Base-by-base conservation (phyloP, 306 rosid genomes). In the Crotalaria pallida region DNA sequence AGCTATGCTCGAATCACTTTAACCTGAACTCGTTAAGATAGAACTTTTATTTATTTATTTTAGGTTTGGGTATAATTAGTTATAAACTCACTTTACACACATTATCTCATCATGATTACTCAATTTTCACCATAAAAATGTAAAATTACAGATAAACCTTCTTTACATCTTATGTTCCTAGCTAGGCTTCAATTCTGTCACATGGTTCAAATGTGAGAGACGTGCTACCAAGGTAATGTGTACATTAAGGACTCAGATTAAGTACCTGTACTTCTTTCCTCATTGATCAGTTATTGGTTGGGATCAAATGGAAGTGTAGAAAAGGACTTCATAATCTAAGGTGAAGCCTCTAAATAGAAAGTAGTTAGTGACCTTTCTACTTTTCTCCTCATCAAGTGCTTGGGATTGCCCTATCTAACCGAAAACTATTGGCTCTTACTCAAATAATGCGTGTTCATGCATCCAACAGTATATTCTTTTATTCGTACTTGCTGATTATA, bases 261-360 rank as follows among this genome's bases (percentile, higher is more conserved):
- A 34, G 18, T 26, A 57, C 55, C 15, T 56, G 24, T 26, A 57
- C 55, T 56, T 75, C 70, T 31, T 67, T 41, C 8, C 48, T 65
- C 13, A 6, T 57, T 6, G 15, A 53, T 63, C 62, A 51, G 17
- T 12, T 0, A 5, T 17, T 38, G 33, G n/a, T 47, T 63, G 70
- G 38, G 43, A 50, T 72, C 43, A 48, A 17, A 65, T 51, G 33
- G 23, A 8, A 24, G 18, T 38, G 21, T 77, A 49, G 71, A 63
- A 73, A 49, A 63, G 1, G 64, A 78, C 60, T 50, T 34, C 3
- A 62, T 6, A 69, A 63, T 49, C 70, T 50, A 58, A 58, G 64
- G 33, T 27, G 27, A 69, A 23, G 18, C 69, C 53, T 71, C 40
- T 45, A 78, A 74, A 58, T 45, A 78, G 78, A 78, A 78, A 78